Base-by-base conservation (phyloP, 352 stramenopile species). In the Blastocystis sp. region DNA sequence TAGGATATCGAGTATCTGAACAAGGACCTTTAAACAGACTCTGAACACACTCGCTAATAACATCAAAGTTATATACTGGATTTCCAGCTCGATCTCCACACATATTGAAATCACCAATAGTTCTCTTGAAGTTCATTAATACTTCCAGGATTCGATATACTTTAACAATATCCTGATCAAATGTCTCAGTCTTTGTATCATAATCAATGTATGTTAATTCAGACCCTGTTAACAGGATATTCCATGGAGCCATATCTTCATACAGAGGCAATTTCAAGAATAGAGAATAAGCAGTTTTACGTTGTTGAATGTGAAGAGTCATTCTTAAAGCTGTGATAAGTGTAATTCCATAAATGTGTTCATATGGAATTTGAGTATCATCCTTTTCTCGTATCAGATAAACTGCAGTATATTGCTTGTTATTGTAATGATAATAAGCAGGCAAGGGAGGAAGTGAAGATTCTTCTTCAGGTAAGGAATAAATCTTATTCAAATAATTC, bases 211-310 rank as follows among this genome's bases (percentile, higher is more conserved):
- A 91, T 57, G 88, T 89, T 1, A 90, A 56, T n/a, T 2, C 9
- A 19, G 32, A n/a, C 11, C 78, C 46, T 63, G 58, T 57, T 4
- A 90, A 71, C 21, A 90, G 89, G 32, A 91, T 90, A 52, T 91
- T 91, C 89, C 89, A 91, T 12, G 89, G 89, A 27, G 89, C 89
- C 89, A 91, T 91, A 61, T 91, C 89, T 74, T 91, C 86, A 78
- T 91, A 91, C 5, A 91, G 66, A 0, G 89, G 89, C 1, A 91
- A 54, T 35, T 71, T 59, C 35, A 91, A 83, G 65, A 91, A 91
- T 16, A 52, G 32, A 21, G 67, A 35, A 51, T 89, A 91, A 6
- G 88, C 78, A 35, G 29, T 27, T 0, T 61, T 54, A n/a, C 87
- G 59, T 61, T 89, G 88, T 12, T 39, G 46, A 3, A 12, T 21